Base-by-base conservation (phyloP, 2,329 filamentous ascomycete species). In the Aspergillus arachidicola region DNA sequence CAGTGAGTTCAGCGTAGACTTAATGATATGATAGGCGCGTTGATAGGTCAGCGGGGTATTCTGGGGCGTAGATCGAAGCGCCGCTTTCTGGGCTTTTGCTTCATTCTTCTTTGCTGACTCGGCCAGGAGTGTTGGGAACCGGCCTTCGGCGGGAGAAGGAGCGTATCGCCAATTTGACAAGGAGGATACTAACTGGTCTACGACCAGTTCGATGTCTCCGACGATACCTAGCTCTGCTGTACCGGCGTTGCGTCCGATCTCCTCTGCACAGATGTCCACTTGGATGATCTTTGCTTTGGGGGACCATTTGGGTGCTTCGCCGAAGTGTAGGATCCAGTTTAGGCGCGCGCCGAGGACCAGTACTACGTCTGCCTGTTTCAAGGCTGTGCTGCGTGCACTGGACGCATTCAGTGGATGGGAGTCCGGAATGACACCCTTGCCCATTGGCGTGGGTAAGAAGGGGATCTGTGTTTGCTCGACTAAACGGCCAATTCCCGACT, bases 261-360 rank as follows among this genome's bases (percentile, higher is more conserved):
- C 85, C 64, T 86, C 83, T 1, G 83, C 77, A 26, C 75, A 79
- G 58, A 86, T 81, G 68, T 87, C 85, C 16, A 87, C 81, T 72
- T 87, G 85, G 43, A 86, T 84, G 66, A 87, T 82, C 61, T 80
- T 83, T 3, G 80, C 84, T 4, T 68, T 69, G 5, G 80, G 66
- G 32, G 79, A 82, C 82, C 84, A 87, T 70, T 86, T 86, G 0
- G 85, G 84, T 14, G 82, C 67, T 61, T 84, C 80, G 9, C 85
- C 85, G 64, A 83, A 87, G 64, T 86, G 84, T 4, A 87, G 75
- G 57, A 87, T 87, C 85, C 85, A 87, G 64, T 87, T 87, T 48
- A 87, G 72, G 41, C 83, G 79, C 2, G 84, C 85, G 5, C 84
- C 84, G 2, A 87, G 76, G 3, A 87, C 75, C 4, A 87, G 71